Evolutionary conservation across 139 green algal genomes (phyloP), one percentile per base, ranked within the genome.

Genomic region (Raphidocelis subcapitata): DNA sequence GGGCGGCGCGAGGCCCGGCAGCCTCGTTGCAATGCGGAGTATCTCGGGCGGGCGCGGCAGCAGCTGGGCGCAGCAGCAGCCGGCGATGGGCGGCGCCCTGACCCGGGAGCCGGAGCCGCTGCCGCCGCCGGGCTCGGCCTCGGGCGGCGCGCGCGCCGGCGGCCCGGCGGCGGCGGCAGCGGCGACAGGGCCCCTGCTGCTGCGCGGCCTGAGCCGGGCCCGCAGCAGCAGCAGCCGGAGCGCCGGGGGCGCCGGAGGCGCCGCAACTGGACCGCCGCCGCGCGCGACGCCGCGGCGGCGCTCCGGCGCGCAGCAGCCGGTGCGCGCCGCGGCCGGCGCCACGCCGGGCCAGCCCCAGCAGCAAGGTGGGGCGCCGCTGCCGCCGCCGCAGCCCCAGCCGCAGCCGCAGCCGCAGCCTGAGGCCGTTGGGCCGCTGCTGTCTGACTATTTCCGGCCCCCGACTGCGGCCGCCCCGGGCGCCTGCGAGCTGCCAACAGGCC

Each of bases 401-500:
- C 8, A 12, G 8, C 8, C 8, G 41, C 41, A 12, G 41, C 41
- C 26, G n/a, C 28, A 32, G 52, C n/a, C 5, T 52, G 41, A 23
- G 29, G 57, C 69, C 47, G 24, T 44, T 10, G 70, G 70, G 2
- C 61, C 61, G 0, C 63, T 78, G 35, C 37, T 78, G 3, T 72
- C 62, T 29, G 72, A 78, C 29, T 78, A 72, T 51, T 78, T 78
- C 35, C 52, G 63, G 47, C 72, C 72, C 0, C 37, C 72, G 5
- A 66, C 72, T 51, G 72, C 62, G 26, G 72, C 63, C 32, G 72
- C 52, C 28, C 72, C 72, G 26, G 72, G 52, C 36, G 57, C 59
- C 21, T 46, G 61, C 24, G 28, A 46, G 20, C 24, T 76, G 31
- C 65, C 41, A 49, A 49, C 55, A 67, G 69, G 69, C 4, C 41